Evolutionary conservation across 306 rosid genomes (phyloP), one percentile per base, ranked within the genome.

Genomic region (Cicer yamashitae): DNA sequence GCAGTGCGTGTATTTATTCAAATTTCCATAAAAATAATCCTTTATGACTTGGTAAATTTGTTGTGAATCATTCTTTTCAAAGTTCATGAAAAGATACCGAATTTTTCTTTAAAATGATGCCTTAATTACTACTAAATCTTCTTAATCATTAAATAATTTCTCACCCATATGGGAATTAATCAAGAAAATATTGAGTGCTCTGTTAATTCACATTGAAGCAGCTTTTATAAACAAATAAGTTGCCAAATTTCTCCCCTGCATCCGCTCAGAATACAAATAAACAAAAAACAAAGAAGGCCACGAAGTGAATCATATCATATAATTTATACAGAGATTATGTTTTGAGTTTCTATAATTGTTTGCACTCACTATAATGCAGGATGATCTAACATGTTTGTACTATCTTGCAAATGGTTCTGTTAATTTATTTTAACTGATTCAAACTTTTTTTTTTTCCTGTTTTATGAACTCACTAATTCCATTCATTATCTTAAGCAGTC

Each of bases 121-220:
- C 60, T 22, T 44, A 77, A 39, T 73, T 74, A 67, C 70, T 60
- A 20, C 65, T 60, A 20, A 72, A 61, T 50, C 47, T 69, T 63
- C 63, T 64, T 67, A 22, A 14, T 46, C 20, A 64, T 57, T 51
- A 30, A 25, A 34, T 57, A 43, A 59, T 14, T 54, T 22, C 2
- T 52, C 8, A 45, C 50, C 39, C 41, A 64, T 2, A 6, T 61
- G 76, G 71, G 52, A 68, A 58, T 39, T 13, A 62, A 73, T 64
- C 39, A 52, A 47, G 46, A 50, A 76, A 79, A 43, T 22, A 73
- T 86, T 73, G 60, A 37, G 61, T 62, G 39, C 15, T 71, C 75
- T 67, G 63, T 38, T 61, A 25, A 56, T 79, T 59, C 52, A 44
- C 54, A 51, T 22, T 58, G 79, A 63, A 66, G 14, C 17, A 46